A percentile compares a stretch with the other conserved stretches of the same genome.
Evolutionary conservation across 176 grass and related monocot genomes (phyloP).

Genomic region (Aegilops sharonensis): DNA sequence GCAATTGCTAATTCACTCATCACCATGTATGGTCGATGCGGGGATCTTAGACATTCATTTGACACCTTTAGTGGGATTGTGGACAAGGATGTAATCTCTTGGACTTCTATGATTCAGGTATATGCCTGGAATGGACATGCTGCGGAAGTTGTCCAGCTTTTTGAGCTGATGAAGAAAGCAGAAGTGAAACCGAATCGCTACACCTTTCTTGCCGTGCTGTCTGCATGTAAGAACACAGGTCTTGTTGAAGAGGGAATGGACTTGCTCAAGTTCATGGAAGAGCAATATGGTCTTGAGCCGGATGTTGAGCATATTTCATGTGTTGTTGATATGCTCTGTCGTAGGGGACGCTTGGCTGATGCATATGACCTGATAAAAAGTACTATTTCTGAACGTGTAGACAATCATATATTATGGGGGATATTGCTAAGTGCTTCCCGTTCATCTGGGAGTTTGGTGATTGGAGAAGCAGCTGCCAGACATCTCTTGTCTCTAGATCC

Average conservation of each 20-base stretch:
- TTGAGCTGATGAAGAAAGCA: constrained; percentile 58
- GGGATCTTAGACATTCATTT: constrained; percentile 48
- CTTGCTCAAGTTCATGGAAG: constrained; percentile 64
- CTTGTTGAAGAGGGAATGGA: constrained; percentile 57
- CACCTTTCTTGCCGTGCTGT: constrained; percentile 60
- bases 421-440: constrained; percentile 59
- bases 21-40: constrained; percentile 61
- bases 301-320: constrained; percentile 59
- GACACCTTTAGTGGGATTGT: constrained; percentile 44
- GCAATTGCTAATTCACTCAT: constrained; percentile 63
- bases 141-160: constrained; percentile 46
- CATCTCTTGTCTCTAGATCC: constrained; percentile 59
- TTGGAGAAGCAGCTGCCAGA: constrained; percentile 56
- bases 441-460: constrained; percentile 42
- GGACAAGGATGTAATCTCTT: constrained; percentile 74
- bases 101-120: constrained; percentile 72
- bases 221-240: constrained; percentile 63
- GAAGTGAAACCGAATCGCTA: constrained; percentile 53
- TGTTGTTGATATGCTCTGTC: constrained; percentile 68
- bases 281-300: constrained; percentile 51
- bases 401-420: constrained; percentile 46
- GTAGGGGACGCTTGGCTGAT: constrained; percentile 50
- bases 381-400: constrained; percentile 4
- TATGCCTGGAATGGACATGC: constrained; percentile 65
- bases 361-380: constrained; percentile 52